Conservation (phyloP, 116 monocot genomes). For the Posidonia oceanica region DNA sequence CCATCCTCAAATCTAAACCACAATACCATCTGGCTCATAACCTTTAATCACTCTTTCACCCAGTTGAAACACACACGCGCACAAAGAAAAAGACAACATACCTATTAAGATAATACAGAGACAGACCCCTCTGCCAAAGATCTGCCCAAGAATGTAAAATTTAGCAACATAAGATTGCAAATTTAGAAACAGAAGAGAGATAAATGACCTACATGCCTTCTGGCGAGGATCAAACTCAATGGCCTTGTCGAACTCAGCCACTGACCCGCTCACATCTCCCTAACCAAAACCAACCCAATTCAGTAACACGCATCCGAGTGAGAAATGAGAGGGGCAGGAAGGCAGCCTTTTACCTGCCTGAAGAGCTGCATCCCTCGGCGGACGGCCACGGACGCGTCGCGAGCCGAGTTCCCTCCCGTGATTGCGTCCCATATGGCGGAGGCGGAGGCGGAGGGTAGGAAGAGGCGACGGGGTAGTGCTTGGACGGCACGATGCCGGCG, state of each 20-base stretch:
- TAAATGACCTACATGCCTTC: conserved; percentile 54
- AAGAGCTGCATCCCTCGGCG: conserved; percentile 84
- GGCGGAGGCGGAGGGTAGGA: conserved; percentile 33
- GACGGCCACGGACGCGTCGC: conserved; percentile 49
- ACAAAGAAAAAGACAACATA: conserved; percentile 11
- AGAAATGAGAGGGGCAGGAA: background rate
- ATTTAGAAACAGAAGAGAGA: background rate
- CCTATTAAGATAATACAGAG: conserved; percentile 88
- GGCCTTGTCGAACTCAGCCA: conserved; percentile 75
- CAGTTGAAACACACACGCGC: too few species aligned
- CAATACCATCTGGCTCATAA: background rate
- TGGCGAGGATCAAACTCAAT: conserved; percentile 78
- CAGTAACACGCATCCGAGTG: background rate
- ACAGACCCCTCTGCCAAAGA: conserved; percentile 94
- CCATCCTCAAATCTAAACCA: conserved; percentile 71
- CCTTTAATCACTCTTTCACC: background rate
- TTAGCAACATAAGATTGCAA: background rate
- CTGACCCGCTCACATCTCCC: conserved; percentile 79
- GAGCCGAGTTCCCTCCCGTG: conserved; percentile 38
- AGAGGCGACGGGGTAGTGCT: conserved; percentile 38
- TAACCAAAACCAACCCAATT: conserved; percentile 11
- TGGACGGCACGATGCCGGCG: background rate
- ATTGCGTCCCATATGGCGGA: conserved; percentile 72
- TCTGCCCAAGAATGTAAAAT: conserved; percentile 24
- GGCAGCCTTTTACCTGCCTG: conserved; percentile 30